Evolutionary conservation across 441 rosid genomes (phyloP).

Genomic region (Arabidopsis hybrid): DNA sequence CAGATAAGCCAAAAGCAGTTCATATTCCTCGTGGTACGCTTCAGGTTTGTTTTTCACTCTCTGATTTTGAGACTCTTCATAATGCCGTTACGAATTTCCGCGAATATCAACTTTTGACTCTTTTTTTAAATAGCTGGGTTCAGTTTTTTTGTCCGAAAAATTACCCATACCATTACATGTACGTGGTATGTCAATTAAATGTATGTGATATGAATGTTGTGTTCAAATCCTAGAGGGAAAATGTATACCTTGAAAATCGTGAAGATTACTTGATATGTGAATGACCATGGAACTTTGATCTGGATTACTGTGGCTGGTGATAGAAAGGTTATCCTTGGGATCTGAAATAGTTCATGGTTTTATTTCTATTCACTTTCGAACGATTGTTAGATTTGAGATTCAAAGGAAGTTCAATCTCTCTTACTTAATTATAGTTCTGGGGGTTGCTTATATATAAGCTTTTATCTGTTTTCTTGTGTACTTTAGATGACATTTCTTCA

Average conservation of each 20-base stretch:
- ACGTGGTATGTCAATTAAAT: constrained; percentile 1
- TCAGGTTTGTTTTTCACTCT: constrained; percentile 74
- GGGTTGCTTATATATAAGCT: constrained; percentile 30
- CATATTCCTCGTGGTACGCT: constrained; percentile 96
- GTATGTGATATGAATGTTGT: constrained; percentile 7
- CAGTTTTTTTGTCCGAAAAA: neutral
- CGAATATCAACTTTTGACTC: neutral
- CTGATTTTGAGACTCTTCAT: constrained; percentile 17
- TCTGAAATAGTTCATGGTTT: constrained; percentile 22
- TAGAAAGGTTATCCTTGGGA: constrained; percentile 14
- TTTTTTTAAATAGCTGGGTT: neutral
- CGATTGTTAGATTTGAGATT: constrained; percentile 22
- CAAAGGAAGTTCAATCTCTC: constrained; percentile 18
- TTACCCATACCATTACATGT: constrained; percentile 8
- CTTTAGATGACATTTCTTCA: constrained; percentile 82
- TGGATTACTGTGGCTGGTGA: constrained; percentile 20
- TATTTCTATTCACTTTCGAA: constrained; percentile 10
- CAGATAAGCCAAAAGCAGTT: constrained; percentile 70
- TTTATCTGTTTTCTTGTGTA: constrained; percentile 39
- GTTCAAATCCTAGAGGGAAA: constrained; percentile 24
- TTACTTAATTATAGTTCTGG: constrained; percentile 23
- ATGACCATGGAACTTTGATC: constrained; percentile 19
- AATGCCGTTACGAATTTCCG: neutral
- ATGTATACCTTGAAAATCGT: neutral
- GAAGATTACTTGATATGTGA: constrained; percentile 4